Evolutionary conservation across 2,329 filamentous ascomycete genomes (phyloP).

Genomic region (Dothideomycetes sp.): DNA sequence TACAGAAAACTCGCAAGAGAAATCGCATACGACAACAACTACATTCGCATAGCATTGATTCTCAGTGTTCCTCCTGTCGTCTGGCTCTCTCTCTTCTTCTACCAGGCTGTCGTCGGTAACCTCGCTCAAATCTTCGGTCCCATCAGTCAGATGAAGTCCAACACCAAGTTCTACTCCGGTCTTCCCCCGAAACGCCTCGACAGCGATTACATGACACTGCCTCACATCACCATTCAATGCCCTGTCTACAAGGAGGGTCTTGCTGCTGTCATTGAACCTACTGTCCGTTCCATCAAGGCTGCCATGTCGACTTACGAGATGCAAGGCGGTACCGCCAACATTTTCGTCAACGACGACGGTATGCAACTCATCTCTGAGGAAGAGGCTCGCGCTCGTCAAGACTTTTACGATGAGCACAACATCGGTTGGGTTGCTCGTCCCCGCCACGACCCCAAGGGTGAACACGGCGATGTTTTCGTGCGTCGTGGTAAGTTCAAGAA

Average conservation of each 20-base stretch:
- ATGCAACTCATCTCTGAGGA: conserved; percentile 50
- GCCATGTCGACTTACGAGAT: conserved; percentile 44
- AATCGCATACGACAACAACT: conserved; percentile 44
- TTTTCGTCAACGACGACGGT: conserved; percentile 61
- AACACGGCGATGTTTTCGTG: conserved; percentile 41
- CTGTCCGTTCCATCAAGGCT: conserved; percentile 30
- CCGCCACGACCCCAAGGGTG: conserved; percentile 43
- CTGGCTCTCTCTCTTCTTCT: conserved; percentile 50
- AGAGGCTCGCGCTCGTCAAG: conserved; percentile 35
- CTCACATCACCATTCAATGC: conserved; percentile 47
- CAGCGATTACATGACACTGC: conserved; percentile 28
- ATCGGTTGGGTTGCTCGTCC: conserved; percentile 43
- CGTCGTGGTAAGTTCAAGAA: conserved; percentile 62
- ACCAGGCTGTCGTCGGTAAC: conserved; percentile 35
- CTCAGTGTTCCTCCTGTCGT: conserved; percentile 45
- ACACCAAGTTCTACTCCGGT: conserved; percentile 40
- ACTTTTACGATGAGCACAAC: conserved; percentile 42
- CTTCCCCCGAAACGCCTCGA: conserved; percentile 31
- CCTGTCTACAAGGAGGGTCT: conserved; percentile 37
- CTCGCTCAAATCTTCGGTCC: conserved; percentile 36
- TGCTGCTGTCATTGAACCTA: conserved; percentile 30
- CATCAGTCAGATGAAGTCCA: conserved; percentile 34
- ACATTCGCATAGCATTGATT: conserved; percentile 46
- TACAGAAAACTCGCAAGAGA: conserved; percentile 48
- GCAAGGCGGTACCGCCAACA: conserved; percentile 56